phyloP scores from a whole-genome alignment of 2,329 filamentous ascomycete species.

The Sclerotinia borealis region DNA sequence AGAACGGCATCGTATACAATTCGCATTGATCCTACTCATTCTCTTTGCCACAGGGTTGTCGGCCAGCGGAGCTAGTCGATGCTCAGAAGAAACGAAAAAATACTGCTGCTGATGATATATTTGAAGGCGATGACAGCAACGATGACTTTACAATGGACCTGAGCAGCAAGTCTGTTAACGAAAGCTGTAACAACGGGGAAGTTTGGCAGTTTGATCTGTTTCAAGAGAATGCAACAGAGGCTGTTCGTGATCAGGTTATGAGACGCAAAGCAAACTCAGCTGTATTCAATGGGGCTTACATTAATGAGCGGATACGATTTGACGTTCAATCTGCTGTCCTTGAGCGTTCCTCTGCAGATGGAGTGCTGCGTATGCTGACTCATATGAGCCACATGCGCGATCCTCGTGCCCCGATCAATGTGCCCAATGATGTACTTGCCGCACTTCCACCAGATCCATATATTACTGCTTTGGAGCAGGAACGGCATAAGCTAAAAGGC shows the following conservation, averaged over 20 bases:
- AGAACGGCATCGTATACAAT: constrained; percentile 18
- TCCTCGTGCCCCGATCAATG: too few relatives aligned
- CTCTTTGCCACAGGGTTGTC: constrained; percentile 19
- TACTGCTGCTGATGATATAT: background rate
- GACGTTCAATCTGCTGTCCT: background rate
- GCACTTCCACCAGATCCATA: too few relatives aligned
- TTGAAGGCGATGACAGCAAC: background rate
- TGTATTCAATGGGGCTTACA: background rate
- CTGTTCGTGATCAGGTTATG: background rate
- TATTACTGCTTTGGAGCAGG: too few relatives aligned
- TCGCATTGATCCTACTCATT: constrained; percentile 16
- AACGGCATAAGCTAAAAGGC: too few relatives aligned
- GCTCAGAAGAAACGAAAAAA: constrained; percentile 14
- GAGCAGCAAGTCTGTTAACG: too few relatives aligned
- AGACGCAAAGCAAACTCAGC: background rate
- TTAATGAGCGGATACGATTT: background rate
- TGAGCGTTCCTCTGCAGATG: background rate
- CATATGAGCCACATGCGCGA: too few relatives aligned
- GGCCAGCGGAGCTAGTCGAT: constrained; percentile 24
- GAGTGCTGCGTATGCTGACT: too few relatives aligned
- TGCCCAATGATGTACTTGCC: too few relatives aligned
- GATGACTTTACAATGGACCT: background rate
- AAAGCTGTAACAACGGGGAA: too few relatives aligned
- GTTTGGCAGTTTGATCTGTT: too few relatives aligned
- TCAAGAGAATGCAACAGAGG: too few relatives aligned